These are phyloP conservation scores for Sugiyamaella neomexicana DNA, from an alignment of 1,139 yeast species.

Conservation along the genomic window DNA sequence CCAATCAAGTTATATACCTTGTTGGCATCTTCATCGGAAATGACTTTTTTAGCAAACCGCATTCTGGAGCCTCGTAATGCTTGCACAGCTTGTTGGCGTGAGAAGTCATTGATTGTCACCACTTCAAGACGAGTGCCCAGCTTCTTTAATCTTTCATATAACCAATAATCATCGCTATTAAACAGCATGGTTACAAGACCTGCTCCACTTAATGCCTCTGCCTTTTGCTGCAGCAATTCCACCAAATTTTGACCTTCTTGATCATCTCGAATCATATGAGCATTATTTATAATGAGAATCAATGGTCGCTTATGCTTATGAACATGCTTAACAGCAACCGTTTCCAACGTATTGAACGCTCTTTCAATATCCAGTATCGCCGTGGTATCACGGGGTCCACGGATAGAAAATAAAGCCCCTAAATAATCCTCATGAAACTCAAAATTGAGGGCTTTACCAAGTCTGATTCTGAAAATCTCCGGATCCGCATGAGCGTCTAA, in stretches of 20 bases:
- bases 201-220: conserved; percentile 73
- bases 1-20: conserved; percentile 71
- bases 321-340: conserved; percentile 58
- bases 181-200: conserved; percentile 75
- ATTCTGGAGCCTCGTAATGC: conserved; percentile 58
- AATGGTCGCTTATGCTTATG: conserved; percentile 53
- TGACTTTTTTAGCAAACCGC: conserved; percentile 47
- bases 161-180: conserved; percentile 86
- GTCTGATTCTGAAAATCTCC: conserved; percentile 71
- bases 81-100: conserved; percentile 54
- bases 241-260: conserved; percentile 65
- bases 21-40: conserved; percentile 48
- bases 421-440: conserved; percentile 78
- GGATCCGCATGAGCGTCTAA: conserved; percentile 88
- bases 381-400: conserved; percentile 85
- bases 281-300: conserved; percentile 67
- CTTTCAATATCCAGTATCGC: conserved; percentile 80
- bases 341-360: conserved; percentile 74
- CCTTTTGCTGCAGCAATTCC: conserved; percentile 81
- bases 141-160: conserved; percentile 71
- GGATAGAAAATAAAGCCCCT: conserved; percentile 76
- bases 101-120: conserved; percentile 67
- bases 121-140: conserved; percentile 76
- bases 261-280: conserved; percentile 73
- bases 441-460: conserved; percentile 74